Conservation (phyloP, 2,329 filamentous ascomycete species). For the Sclerotinia glacialis region DNA sequence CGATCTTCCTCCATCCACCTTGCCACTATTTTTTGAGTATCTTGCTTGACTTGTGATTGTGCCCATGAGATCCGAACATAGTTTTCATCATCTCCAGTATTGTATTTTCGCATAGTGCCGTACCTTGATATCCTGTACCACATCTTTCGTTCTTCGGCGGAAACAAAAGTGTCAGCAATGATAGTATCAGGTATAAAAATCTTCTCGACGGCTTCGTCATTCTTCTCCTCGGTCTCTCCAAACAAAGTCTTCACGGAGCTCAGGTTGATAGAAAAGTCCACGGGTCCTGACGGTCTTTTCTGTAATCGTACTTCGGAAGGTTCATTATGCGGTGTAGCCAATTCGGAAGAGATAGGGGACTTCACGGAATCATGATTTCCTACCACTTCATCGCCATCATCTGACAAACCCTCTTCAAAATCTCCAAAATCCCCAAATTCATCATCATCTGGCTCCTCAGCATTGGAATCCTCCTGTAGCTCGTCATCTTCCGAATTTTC, state of each 20-base stretch:
- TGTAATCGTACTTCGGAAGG: background rate
- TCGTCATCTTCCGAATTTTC: slow-evolving; percentile 18
- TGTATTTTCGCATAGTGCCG: slow-evolving; percentile 56
- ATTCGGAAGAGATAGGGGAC: background rate
- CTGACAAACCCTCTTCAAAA: slow-evolving; percentile 39
- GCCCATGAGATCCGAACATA: slow-evolving; percentile 59
- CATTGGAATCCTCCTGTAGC: slow-evolving; percentile 4
- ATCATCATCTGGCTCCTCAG: slow-evolving; percentile 28
- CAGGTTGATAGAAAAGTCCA: slow-evolving; percentile 33
- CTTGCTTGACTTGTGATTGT: slow-evolving; percentile 51
- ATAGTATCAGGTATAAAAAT: slow-evolving; percentile 35
- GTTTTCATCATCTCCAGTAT: slow-evolving; percentile 56
- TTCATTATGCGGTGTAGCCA: background rate
- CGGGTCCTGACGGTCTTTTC: slow-evolving; percentile 26
- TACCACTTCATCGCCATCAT: slow-evolving; percentile 25
- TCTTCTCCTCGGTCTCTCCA: slow-evolving; percentile 27
- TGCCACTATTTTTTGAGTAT: slow-evolving; percentile 57
- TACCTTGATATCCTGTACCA: slow-evolving; percentile 65
- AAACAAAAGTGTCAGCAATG: slow-evolving; percentile 50
- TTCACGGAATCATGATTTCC: slow-evolving; percentile 15
- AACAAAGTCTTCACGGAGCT: slow-evolving; percentile 36
- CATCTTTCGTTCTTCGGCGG: slow-evolving; percentile 56
- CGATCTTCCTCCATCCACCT: slow-evolving; percentile 67
- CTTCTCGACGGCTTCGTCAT: slow-evolving; percentile 30
- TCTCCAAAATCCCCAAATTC: slow-evolving; percentile 44